Conservation (phyloP, 306 rosid species). For the Vigna trinervia region DNA sequence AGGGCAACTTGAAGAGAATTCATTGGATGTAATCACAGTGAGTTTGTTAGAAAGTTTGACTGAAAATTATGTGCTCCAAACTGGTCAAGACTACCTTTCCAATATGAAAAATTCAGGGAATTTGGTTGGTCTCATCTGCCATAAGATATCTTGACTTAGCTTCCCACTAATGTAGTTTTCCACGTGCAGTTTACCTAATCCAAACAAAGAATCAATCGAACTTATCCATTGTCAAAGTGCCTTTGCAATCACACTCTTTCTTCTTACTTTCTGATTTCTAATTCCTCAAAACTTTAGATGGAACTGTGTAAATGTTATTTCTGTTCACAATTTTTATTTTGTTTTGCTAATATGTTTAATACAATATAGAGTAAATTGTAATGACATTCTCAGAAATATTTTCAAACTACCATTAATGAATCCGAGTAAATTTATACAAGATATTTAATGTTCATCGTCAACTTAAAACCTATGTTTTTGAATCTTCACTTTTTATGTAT, state of each 20-base stretch:
- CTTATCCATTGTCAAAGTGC: neutral
- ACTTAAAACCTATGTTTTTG: too few relatives aligned
- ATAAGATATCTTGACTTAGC: neutral
- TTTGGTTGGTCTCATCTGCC: neutral
- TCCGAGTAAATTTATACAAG: too few relatives aligned
- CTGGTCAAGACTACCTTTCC: neutral
- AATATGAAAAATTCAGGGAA: neutral
- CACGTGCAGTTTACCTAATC: constrained; percentile 24
- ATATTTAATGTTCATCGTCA: too few relatives aligned
- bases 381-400: too few relatives aligned
- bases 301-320: too few relatives aligned
- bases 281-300: too few relatives aligned
- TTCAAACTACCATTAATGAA: too few relatives aligned
- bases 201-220: neutral
- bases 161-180: neutral
- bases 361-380: too few relatives aligned
- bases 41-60: constrained; percentile 48
- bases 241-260: neutral
- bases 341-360: too few relatives aligned
- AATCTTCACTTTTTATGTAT: too few relatives aligned
- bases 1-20: neutral
- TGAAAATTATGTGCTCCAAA: constrained; percentile 30
- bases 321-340: too few relatives aligned
- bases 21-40: constrained; percentile 21
- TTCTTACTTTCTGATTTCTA: neutral